Percentiles rank a stretch among this genome's conserved stretches.
Evolutionary conservation across 2,329 filamentous ascomycete genomes (phyloP).

Genomic region (Aulographum hederae): DNA sequence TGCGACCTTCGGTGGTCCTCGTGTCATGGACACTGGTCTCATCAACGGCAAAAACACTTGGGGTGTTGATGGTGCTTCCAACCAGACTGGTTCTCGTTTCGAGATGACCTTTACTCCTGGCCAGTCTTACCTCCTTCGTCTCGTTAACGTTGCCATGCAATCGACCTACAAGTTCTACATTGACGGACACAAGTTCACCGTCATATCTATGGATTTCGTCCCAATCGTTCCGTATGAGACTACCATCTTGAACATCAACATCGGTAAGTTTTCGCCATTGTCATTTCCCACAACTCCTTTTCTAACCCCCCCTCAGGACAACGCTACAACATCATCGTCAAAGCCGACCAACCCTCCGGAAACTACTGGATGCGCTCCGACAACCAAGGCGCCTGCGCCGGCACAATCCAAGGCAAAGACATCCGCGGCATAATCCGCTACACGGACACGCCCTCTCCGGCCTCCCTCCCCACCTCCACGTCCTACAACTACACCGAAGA

Average conservation of each 20-base stretch:
- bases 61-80: constrained; percentile 5
- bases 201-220: constrained; percentile 20
- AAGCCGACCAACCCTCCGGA: constrained; percentile 10
- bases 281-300: no score
- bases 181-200: constrained; percentile 20
- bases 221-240: constrained; percentile 19
- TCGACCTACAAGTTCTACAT: constrained; percentile 24
- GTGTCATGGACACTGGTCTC: constrained; percentile 21
- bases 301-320: constrained; percentile 6
- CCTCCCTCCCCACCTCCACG: constrained; percentile 12
- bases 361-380: constrained; percentile 17
- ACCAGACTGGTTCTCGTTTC: constrained; percentile 10
- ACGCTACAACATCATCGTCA: constrained; percentile 14
- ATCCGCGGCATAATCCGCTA: constrained; percentile 21
- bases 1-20: constrained; percentile 10
- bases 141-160: constrained; percentile 18
- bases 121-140: constrained; percentile 12
- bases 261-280: constrained; percentile 12
- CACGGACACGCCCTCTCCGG: constrained; percentile 9
- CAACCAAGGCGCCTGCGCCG: constrained; percentile 20
- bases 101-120: constrained; percentile 6
- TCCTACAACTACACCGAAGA: constrained; percentile 15
- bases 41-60: constrained; percentile 27
- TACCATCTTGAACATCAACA: constrained; percentile 16
- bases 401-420: constrained; percentile 14